phyloP scores from a whole-genome alignment of 768 basidiomycete genomes.

The Calocybe cyanea region DNA sequence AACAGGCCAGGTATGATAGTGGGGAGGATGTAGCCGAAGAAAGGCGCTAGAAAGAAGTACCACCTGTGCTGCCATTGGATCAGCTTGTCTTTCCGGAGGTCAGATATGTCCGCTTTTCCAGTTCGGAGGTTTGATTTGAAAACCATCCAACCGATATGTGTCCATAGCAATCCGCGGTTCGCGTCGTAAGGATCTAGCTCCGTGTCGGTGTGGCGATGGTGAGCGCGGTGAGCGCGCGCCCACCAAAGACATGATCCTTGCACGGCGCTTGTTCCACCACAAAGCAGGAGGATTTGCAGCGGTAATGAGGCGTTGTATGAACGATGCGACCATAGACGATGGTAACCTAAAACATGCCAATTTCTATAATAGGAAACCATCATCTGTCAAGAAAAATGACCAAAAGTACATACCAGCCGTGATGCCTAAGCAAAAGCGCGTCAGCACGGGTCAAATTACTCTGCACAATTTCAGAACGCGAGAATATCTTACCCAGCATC shows the following conservation, averaged over 20 bases:
- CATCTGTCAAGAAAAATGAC: conserved; percentile 23
- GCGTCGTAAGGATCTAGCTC: conserved; percentile 84
- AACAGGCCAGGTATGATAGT: conserved; percentile 63
- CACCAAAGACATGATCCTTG: conserved; percentile 89
- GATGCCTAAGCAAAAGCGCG: conserved; percentile 33
- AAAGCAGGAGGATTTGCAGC: conserved; percentile 65
- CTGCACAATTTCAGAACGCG: conserved; percentile 4
- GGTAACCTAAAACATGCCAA: conserved; percentile 51
- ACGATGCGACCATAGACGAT: conserved; percentile 84
- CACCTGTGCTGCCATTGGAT: conserved; percentile 76
- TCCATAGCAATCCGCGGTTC: conserved; percentile 72
- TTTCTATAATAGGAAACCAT: too few relatives aligned
- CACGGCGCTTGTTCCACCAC: conserved; percentile 78
- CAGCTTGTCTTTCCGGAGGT: conserved; percentile 64
- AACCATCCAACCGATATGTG: conserved; percentile 84
- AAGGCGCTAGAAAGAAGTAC: conserved; percentile 58
- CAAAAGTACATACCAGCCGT: conserved; percentile 37
- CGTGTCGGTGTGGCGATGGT: conserved; percentile 83
- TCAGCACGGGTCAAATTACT: conserved; percentile 11
- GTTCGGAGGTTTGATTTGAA: conserved; percentile 69
- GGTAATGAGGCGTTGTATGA: conserved; percentile 74
- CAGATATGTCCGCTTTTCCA: conserved; percentile 70
- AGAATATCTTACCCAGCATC: conserved; percentile 59
- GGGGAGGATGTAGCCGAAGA: conserved; percentile 74
- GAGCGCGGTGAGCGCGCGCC: conserved; percentile 79